Evolutionary conservation across 2,329 filamentous ascomycete species (phyloP), one percentile per base, ranked within the genome.

Genomic region (Rhynchosporium agropyri): DNA sequence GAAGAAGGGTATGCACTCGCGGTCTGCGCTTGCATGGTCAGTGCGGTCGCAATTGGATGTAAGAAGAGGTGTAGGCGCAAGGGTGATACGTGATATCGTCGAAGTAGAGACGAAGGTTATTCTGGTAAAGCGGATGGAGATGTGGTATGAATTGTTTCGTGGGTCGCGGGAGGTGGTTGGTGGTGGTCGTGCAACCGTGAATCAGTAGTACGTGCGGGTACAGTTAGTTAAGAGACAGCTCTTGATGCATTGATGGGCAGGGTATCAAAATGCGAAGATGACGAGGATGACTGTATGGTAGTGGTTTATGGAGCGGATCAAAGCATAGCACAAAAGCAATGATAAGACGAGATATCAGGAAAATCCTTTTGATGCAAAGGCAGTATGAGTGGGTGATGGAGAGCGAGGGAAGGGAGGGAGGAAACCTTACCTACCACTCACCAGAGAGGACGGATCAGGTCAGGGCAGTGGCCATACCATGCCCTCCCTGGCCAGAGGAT

Each of bases 1-100:
- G 60, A 57, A 54, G 65, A 65, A 63, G 60, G 58, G 53, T 58
- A 53, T 40, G 61, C 58, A 20, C 20, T 20, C 20, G 20, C 20
- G 63, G 67, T 70, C 65, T 69, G 68, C 64, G 64, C 63, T 63
- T 64, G 65, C 68, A 71, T 71, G 65, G 59, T 64, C 64, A 64
- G 60, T 68, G 66, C 54, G 58, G 65, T 67, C 62, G 68, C 64
- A 54, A 64, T 61, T 60, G 36, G 42, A 62, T 46, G 55, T 45
- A 20, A 40, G 50, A 28, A 26, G 45, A 26, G 10, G 58, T 42
- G 26, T 36, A 20, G 20, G 20, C 20, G 20, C 20, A 20, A 20
- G 20, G 20, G 20, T 20, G 36, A 45, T n/a, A 49, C 46, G 42
- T 50, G 36, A 26, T 55, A 20, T 56, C 33, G 40, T 55, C 9